Conservation (phyloP, 352 stramenopile genomes). For the Globisporangium spinosum region DNA sequence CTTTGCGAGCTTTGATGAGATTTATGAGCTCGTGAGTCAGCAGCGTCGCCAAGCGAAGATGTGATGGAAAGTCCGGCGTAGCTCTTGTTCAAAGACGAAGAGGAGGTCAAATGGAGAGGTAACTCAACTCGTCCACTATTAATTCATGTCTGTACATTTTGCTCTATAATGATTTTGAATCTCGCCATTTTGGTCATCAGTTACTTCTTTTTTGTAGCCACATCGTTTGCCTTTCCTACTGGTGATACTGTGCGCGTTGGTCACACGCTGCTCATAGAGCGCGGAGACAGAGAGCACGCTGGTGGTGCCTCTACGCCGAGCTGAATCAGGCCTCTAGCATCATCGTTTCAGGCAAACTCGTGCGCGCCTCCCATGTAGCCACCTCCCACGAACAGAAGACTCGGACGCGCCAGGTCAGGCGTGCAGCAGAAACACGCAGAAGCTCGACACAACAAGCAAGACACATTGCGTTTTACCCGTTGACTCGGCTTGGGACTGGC, state of each 20-base stretch:
- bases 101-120: not conserved
- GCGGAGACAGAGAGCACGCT: not conserved
- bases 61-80: not conserved
- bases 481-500: not conserved
- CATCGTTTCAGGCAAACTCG: not conserved
- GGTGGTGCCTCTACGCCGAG: not conserved
- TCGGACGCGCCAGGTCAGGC: not conserved
- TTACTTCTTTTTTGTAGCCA: not conserved
- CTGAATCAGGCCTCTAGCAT: not conserved
- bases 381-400: not conserved
- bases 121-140: not conserved
- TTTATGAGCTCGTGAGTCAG: slow-evolving; percentile 36
- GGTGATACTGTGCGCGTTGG: not conserved
- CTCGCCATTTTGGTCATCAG: not conserved
- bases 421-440: not conserved
- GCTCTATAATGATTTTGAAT: not conserved
- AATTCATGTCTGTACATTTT: not conserved
- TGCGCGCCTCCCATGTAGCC: not conserved
- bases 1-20: slow-evolving; percentile 57
- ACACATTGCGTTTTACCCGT: not conserved
- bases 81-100: not conserved
- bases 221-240: not conserved
- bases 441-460: not conserved
- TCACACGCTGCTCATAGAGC: not conserved
- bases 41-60: slow-evolving; percentile 15